Conservation (phyloP, 257 asterid genomes). For the Leonotis leonurus region DNA sequence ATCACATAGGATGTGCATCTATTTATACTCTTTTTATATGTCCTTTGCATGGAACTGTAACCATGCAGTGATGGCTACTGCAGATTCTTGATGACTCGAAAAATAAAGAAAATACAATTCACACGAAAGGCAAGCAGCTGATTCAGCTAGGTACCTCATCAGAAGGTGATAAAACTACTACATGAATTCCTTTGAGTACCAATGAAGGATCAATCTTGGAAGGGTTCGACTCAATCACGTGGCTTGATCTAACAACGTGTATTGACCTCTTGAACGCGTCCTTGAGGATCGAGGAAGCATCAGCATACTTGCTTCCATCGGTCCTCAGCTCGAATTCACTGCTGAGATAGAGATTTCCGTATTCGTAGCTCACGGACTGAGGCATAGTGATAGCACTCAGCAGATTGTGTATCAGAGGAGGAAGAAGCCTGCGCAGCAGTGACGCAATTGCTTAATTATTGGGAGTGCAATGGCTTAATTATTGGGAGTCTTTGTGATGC, state of each 20-base stretch:
- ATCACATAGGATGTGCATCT: too few species aligned
- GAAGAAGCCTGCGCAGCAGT: too few species aligned
- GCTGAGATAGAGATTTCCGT: constrained; percentile 41
- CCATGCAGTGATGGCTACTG: not conserved
- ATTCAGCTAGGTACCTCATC: constrained; percentile 35
- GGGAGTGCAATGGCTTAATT: too few species aligned
- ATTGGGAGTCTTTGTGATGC: too few species aligned
- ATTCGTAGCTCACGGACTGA: constrained; percentile 51
- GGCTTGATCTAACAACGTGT: constrained; percentile 38
- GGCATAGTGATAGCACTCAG: too few species aligned
- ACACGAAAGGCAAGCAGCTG: too few species aligned
- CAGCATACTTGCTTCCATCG: constrained; percentile 57
- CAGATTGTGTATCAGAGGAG: too few species aligned
- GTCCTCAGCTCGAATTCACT: constrained; percentile 58
- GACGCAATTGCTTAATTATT: too few species aligned
- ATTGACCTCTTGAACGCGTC: constrained; percentile 56
- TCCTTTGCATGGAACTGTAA: too few species aligned
- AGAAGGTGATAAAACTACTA: constrained; percentile 54
- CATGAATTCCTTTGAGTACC: constrained; percentile 61
- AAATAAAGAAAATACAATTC: too few species aligned
- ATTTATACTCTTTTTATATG: too few species aligned
- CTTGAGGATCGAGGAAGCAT: constrained; percentile 66
- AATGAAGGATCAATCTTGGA: constrained; percentile 38
- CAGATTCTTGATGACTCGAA: not conserved
- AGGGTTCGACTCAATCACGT: constrained; percentile 41